Base-by-base conservation (phyloP, 306 rosid species). In the Cucumis hystrix region DNA sequence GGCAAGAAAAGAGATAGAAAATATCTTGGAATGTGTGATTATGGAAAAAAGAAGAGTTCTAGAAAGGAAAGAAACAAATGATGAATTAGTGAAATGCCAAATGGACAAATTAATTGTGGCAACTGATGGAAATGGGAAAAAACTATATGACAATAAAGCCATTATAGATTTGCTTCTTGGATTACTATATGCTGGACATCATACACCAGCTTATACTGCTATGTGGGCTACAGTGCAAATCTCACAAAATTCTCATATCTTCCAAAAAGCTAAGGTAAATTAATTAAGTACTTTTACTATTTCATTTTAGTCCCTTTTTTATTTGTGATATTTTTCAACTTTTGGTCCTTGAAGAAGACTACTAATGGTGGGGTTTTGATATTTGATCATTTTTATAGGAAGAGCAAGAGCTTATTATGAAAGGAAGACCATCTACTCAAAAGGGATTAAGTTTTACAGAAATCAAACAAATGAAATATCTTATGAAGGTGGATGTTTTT, bases 391-490 rank as follows among this genome's bases (percentile, higher is more conserved):
- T 28, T 69, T 69, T 14, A 40, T 67, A 80, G 87, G 80, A 33
- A 41, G 87, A 84, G 37, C 84, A 84, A 80, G 80, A 78, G 43
- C 54, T n/a, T 3, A 77, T 80, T 33, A 10, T 84, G 0, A 74
- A 59, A 21, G 43, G 40, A 65, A 84, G 84, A 37, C 77, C 82
- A n/a, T 8, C 84, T 6, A 43, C 45, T 10, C 82, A 78, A 43
- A 49, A 66, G 71, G 75, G 87, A 58, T 15, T 84, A 20, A 80
- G 12, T 51, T 28, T 58, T 21, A 7, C 39, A 2, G 87, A 84
- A 60, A 80, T 80, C 16, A 84, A 49, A 51, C 79, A 67, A 39
- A 84, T 84, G 87, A 58, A 58, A 62, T 80, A 78, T 60, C 80
- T 80, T 11, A 16, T 30, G 37, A 62, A 62, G 68, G 68, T 61